phyloP scores from a whole-genome alignment of 2,329 filamentous ascomycete genomes.

The Colletotrichum destructivum region DNA sequence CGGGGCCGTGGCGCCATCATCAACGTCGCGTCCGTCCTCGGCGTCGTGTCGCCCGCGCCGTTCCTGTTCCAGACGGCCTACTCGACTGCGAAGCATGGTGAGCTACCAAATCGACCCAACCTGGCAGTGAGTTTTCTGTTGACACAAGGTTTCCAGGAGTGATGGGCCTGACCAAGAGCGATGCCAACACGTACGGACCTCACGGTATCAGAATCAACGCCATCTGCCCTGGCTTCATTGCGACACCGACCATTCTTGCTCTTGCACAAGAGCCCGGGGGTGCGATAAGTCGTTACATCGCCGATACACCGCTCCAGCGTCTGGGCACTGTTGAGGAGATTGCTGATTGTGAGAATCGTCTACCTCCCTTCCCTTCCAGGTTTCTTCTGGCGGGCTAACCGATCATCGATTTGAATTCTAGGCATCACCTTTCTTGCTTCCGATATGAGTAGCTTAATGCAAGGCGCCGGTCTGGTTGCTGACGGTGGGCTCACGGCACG shows the following conservation, averaged over 20 bases:
- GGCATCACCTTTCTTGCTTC: constrained; percentile 66
- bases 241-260: constrained; percentile 56
- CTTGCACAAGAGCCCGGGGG: constrained; percentile 47
- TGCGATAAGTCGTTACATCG: constrained; percentile 56
- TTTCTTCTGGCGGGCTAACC: background rate
- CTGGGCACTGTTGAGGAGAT: constrained; percentile 66
- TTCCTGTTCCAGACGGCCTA: constrained; percentile 62
- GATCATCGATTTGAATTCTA: background rate
- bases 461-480: constrained; percentile 62
- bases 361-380: background rate
- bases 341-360: constrained; percentile 55
- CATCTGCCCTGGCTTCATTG: constrained; percentile 69
- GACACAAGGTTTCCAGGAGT: constrained; percentile 50
- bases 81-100: constrained; percentile 66
- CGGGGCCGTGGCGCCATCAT: constrained; percentile 66
- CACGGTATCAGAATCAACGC: constrained; percentile 72
- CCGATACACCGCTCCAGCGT: constrained; percentile 63
- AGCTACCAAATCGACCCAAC: background rate
- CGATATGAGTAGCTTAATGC: constrained; percentile 67
- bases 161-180: constrained; percentile 67
- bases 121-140: background rate
- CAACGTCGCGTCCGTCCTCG: constrained; percentile 68
- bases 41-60: constrained; percentile 58
- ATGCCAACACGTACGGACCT: constrained; percentile 67
- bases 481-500: constrained; percentile 61